A percentile compares a stretch with the other conserved stretches of the same genome.
Conservation (phyloP, 1,284 basidiomycete species). For the Mycocalia duriaeana region DNA sequence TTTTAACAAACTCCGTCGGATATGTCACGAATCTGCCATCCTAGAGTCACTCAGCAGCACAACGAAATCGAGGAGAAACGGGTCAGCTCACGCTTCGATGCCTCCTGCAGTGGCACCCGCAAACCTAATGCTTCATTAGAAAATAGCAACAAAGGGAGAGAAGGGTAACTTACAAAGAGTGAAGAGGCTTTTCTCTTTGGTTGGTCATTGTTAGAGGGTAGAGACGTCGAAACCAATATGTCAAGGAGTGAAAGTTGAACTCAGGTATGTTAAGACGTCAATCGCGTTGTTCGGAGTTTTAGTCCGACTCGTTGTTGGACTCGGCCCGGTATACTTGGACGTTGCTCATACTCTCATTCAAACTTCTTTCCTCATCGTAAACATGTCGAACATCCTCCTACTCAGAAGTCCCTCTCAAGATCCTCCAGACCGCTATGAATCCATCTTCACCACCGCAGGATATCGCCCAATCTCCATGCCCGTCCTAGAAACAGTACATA, state of each 20-base stretch:
- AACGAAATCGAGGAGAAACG: neutral
- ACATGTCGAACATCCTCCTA: conserved; percentile 43
- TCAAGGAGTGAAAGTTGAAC: neutral
- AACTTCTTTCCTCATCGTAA: neutral
- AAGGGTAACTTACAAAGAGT: conserved; percentile 52
- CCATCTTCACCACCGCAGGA: conserved; percentile 34
- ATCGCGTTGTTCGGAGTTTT: neutral
- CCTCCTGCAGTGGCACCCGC: conserved; percentile 95
- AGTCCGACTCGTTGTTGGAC: neutral
- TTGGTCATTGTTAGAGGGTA: conserved; percentile 27
- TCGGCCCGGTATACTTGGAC: neutral
- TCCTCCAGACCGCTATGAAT: conserved; percentile 48
- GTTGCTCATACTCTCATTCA: neutral
- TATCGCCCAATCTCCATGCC: conserved; percentile 54
- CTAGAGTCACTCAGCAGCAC: conserved; percentile 29
- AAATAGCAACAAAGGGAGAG: neutral
- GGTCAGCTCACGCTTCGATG: conserved; percentile 74
- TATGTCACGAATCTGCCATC: conserved; percentile 71
- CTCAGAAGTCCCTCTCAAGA: conserved; percentile 46
- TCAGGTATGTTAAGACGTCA: neutral
- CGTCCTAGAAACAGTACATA: conserved; percentile 58
- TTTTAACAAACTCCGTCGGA: conserved; percentile 92
- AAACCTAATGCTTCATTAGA: conserved; percentile 32
- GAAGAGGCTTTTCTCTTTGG: conserved; percentile 72
- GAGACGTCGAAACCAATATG: too few species aligned